phyloP scores from a whole-genome alignment of 495 filamentous ascomycete genomes.

The Stereocaulon alpinum region DNA sequence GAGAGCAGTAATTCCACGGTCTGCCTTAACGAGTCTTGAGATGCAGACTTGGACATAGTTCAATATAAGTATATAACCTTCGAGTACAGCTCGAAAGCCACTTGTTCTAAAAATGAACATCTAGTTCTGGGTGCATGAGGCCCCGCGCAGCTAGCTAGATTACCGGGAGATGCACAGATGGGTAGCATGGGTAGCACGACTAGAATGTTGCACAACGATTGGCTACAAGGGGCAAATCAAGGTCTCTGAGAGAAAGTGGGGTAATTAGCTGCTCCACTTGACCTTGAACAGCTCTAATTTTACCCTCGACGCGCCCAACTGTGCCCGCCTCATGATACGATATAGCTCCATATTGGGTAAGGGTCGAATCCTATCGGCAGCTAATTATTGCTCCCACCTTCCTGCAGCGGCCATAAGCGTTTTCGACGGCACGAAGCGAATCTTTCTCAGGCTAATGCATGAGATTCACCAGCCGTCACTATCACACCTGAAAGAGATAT shows the following conservation, averaged over 20 bases:
- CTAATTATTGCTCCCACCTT: background rate
- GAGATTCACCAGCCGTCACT: conserved; percentile 5
- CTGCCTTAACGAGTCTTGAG: conserved; percentile 24
- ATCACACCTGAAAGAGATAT: background rate
- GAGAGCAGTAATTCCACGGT: conserved; percentile 22
- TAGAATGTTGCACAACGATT: background rate
- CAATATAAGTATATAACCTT: conserved; percentile 20
- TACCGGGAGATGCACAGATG: conserved; percentile 1
- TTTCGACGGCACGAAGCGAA: conserved; percentile 9
- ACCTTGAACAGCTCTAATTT: conserved; percentile 1
- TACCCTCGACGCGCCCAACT: conserved; percentile 3
- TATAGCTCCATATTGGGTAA: conserved; percentile 7
- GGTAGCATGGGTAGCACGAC: background rate
- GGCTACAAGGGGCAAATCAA: background rate
- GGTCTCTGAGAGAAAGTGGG: conserved; percentile 2
- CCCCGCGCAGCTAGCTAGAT: conserved; percentile 7
- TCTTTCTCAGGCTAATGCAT: conserved; percentile 9
- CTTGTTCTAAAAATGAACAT: conserved; percentile 23
- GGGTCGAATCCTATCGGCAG: background rate
- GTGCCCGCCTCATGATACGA: background rate
- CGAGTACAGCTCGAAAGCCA: conserved; percentile 18
- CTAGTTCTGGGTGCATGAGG: background rate
- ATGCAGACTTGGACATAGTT: conserved; percentile 17
- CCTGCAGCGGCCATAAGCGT: background rate
- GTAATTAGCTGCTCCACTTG: conserved; percentile 9